phyloP scores from a whole-genome alignment of 1,284 basidiomycete genomes.

The Pseudozyma hubeiensis region DNA sequence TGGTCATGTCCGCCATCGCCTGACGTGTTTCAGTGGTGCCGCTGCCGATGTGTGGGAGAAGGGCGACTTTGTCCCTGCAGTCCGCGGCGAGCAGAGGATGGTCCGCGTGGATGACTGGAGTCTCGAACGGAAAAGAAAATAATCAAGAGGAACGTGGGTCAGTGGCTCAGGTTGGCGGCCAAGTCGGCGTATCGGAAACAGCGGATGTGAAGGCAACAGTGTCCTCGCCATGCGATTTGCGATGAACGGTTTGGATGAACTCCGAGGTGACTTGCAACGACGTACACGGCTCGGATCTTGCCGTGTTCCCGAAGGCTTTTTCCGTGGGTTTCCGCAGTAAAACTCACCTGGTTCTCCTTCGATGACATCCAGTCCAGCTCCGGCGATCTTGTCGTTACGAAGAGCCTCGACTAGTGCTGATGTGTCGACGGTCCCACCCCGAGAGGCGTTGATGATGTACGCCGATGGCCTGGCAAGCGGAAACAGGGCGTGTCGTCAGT shows the following conservation, averaged over 20 bases:
- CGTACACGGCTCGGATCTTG: slow-evolving; percentile 14
- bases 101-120: slow-evolving; percentile 74
- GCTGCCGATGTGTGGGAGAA: slow-evolving; percentile 90
- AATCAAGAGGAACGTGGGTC: too few relatives aligned
- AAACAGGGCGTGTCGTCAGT: neutral
- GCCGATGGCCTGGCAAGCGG: slow-evolving; percentile 35
- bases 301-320: slow-evolving; percentile 10
- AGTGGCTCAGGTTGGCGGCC: neutral
- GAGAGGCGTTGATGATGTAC: slow-evolving; percentile 58
- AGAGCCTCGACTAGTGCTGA: slow-evolving; percentile 86
- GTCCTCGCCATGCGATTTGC: neutral
- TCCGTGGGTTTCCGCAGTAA: neutral
- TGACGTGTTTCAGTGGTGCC: slow-evolving; percentile 85
- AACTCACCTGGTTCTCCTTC: slow-evolving; percentile 81
- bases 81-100: slow-evolving; percentile 77
- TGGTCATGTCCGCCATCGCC: slow-evolving; percentile 77
- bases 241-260: too few relatives aligned
- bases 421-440: slow-evolving; percentile 79
- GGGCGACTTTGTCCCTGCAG: slow-evolving; percentile 74
- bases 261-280: neutral
- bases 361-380: slow-evolving; percentile 91
- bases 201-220: slow-evolving; percentile 14
- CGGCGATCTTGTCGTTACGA: slow-evolving; percentile 82
- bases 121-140: neutral
- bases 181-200: slow-evolving; percentile 4